Conservation (phyloP, 805 yeast species). For the Candida odintsovae region DNA sequence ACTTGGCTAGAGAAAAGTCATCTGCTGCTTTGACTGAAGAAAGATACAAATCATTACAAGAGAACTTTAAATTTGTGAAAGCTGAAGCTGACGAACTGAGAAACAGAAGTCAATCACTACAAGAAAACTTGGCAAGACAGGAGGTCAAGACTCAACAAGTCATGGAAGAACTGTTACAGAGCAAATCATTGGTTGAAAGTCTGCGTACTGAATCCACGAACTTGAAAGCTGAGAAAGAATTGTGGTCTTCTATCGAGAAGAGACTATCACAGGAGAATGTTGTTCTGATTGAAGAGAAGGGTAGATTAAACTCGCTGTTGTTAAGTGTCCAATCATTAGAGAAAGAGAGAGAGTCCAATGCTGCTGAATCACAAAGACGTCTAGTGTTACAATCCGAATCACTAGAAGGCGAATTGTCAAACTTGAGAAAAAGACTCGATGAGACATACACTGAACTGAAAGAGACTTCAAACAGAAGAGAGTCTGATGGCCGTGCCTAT, state of each 20-base stretch:
- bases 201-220: conserved; percentile 41
- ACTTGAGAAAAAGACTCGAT: conserved; percentile 39
- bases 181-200: conserved; percentile 40
- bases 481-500: conserved; percentile 48
- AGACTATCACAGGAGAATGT: conserved; percentile 48
- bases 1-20: conserved; percentile 50
- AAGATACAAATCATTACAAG: conserved; percentile 37
- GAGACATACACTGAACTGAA: conserved; percentile 47
- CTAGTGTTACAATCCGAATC: conserved; percentile 43
- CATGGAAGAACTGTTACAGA: conserved; percentile 49
- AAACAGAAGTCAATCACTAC: conserved; percentile 32
- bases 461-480: conserved; percentile 45
- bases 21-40: conserved; percentile 48
- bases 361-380: conserved; percentile 43
- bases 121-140: conserved; percentile 37
- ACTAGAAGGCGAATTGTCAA: conserved; percentile 41
- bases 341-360: conserved; percentile 52
- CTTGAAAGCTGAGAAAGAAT: conserved; percentile 47
- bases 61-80: conserved; percentile 33
- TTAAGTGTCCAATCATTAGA: conserved; percentile 55
- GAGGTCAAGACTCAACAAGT: conserved; percentile 44
- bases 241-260: conserved; percentile 43
- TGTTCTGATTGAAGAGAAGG: conserved; percentile 51
- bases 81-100: conserved; percentile 42
- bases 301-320: conserved; percentile 50